Base-by-base conservation (phyloP, 2,329 filamentous ascomycete genomes). In the Colletotrichum musicola region DNA sequence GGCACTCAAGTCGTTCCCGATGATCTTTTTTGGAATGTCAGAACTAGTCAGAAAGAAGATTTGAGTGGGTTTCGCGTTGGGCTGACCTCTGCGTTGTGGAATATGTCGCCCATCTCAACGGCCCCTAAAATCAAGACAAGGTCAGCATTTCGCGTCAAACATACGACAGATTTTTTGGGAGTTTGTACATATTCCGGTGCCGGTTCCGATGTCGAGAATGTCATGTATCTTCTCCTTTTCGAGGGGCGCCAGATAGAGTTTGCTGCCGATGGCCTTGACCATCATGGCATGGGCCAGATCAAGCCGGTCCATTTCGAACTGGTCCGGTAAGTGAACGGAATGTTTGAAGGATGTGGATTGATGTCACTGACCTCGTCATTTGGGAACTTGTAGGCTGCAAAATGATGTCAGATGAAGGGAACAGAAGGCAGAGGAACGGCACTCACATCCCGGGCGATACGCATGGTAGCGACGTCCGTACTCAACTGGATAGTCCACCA, bases 141-240 rank as follows among this genome's bases (percentile, higher is more conserved):
- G 20, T 69, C 22, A 47, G 54, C 46, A 22, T 47, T 12, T 12
- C 35, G 2, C 3, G 4, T 25, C 3, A 25, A 20, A 2, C 3
- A n/a, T 3, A 10, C 14, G 6, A 27, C 12, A 27, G 1, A 9
- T 10, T 14, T 16, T 4, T 20, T 6, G 35, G 35, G 16, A 42
- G 4, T 42, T 42, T 68, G 16, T 64, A 73, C 81, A 83, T 44
- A 81, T 80, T 4, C 82, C 82, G 3, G 79, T 82, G 10, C 82
- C 82, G 0, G 81, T 82, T 25, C 81, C 81, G 12, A 84, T 74
- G 60, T 84, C 82, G 1, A 84, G 75, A 12, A 84, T 76, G 5
- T 72, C 73, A 1, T 76, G 76, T 4, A 75, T 72, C 27, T 74
- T 75, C 6, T 74, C 73, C 18, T 79, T 64, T 4, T 68, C 59